Conservation (phyloP, 306 rosid genomes). For the Myrica gale region DNA sequence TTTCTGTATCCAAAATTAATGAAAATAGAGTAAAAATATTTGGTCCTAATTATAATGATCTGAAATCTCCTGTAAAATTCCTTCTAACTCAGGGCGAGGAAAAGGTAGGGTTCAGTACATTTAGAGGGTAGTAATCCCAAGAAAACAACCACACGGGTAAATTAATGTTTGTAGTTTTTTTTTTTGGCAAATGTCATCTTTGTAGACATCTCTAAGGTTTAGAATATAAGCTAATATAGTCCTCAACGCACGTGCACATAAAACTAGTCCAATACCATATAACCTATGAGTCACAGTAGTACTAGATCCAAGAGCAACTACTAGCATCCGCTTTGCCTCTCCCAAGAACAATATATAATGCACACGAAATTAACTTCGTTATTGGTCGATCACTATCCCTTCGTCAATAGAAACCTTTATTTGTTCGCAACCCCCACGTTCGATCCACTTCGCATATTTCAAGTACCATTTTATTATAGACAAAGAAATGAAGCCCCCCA, state of each 20-base stretch:
- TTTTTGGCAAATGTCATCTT: no score
- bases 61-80: not conserved
- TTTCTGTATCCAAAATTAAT: not conserved
- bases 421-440: slow-evolving; percentile 44
- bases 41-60: not conserved
- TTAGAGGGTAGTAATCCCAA: no score
- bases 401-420: slow-evolving; percentile 25
- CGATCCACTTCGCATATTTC: slow-evolving; percentile 26
- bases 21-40: not conserved
- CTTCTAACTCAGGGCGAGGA: not conserved
- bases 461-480: slow-evolving; percentile 27
- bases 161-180: no score
- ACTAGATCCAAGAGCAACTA: slow-evolving; percentile 6
- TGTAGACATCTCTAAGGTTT: no score
- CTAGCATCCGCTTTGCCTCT: not conserved
- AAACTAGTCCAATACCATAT: not conserved
- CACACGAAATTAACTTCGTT: not conserved
- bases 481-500: slow-evolving; percentile 20
- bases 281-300: not conserved
- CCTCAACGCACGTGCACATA: not conserved
- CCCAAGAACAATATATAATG: slow-evolving; percentile 17
- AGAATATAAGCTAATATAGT: no score
- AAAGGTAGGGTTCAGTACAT: no score
- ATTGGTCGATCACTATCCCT: slow-evolving; percentile 18
- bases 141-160: no score